A percentile compares a stretch with the other conserved stretches of the same genome.
Evolutionary conservation across 805 yeast species (phyloP).

Genomic region (Blastobotrys peoriensis): DNA sequence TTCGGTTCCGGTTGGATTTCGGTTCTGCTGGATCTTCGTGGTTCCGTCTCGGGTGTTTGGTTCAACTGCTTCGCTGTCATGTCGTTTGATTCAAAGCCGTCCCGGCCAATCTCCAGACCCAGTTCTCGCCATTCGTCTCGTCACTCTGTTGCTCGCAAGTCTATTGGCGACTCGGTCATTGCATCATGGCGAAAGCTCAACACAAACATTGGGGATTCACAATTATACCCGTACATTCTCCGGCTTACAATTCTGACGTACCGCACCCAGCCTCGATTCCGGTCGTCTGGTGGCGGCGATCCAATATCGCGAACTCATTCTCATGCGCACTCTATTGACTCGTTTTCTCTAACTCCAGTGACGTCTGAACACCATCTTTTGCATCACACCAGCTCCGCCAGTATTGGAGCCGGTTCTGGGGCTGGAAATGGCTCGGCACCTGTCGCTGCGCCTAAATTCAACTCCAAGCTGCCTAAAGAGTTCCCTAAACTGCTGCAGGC

Average conservation of each 20-base stretch:
- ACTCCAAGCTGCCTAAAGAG: slow-evolving; percentile 25
- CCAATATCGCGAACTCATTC: slow-evolving; percentile 1
- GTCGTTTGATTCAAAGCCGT: no score
- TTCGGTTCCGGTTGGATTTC: no score
- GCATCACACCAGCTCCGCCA: slow-evolving; percentile 1
- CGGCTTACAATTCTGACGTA: slow-evolving; percentile 55
- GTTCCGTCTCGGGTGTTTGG: no score
- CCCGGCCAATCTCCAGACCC: no score
- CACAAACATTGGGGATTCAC: slow-evolving; percentile 15
- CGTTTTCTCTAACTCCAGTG: not conserved
- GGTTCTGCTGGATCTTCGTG: no score
- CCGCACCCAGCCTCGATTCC: slow-evolving; percentile 58
- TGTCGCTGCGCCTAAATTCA: slow-evolving; percentile 19
- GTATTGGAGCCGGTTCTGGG: not conserved
- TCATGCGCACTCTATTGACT: not conserved
- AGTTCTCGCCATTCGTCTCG: no score
- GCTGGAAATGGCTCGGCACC: slow-evolving; percentile 1
- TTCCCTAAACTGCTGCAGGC: slow-evolving; percentile 27
- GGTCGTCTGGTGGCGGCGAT: slow-evolving; percentile 15
- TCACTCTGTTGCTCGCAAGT: not conserved
- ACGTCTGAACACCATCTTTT: not conserved
- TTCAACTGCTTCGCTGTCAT: no score
- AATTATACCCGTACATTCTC: slow-evolving; percentile 46
- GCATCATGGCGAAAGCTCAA: slow-evolving; percentile 17
- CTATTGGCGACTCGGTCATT: not conserved